Evolutionary conservation across 805 yeast genomes (phyloP), one percentile per base, ranked within the genome.

Genomic region (Saccharomycopsis synnaedendra): DNA sequence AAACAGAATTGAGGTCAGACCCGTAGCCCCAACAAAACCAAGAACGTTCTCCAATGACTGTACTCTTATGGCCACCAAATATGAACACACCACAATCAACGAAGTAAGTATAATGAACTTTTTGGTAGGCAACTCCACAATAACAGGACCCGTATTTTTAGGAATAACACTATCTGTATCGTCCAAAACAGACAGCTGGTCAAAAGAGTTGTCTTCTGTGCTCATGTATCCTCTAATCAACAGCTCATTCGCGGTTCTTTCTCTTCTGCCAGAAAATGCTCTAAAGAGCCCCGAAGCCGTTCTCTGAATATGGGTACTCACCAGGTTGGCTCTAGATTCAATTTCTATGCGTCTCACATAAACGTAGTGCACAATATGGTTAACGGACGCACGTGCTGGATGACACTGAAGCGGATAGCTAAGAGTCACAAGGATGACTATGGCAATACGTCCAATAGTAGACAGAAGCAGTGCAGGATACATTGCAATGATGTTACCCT

Each of bases 371-470:
- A 78, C 61, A 39, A 88, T 79, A 60, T 86, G 86, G 57, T 83
- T 80, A 38, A 83, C 71, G 0, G 95, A 85, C 2, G 84, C 81
- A 55, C 96, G 72, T 32, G 94, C 85, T 0, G 97, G 97, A 57
- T 88, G 95, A 57, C 88, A 76, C 72, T 87, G 95, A 54, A 89
- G 65, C 5, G 97, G 96, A 60, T 79, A 88, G n/a, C 93, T 83
- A 47, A 87, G 71, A 54, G 82, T 72, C 29, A 89, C 96, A 62
- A 88, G 66, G 5, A 85, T 68, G 4, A 84, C 90, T 54, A 88
- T 88, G 3, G 89, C 84, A 7, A 82, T 65, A 54, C 94, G 71
- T 3, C 95, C 97, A 41, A 89, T 63, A 0, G 87, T 82, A 1
- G 93, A 76, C n/a, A 82, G 67, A 8, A 71, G 51, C 0, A 80